Evolutionary conservation across 108 stramenopile genomes (phyloP).

Genomic region (Chaetoceros tenuissimus): DNA sequence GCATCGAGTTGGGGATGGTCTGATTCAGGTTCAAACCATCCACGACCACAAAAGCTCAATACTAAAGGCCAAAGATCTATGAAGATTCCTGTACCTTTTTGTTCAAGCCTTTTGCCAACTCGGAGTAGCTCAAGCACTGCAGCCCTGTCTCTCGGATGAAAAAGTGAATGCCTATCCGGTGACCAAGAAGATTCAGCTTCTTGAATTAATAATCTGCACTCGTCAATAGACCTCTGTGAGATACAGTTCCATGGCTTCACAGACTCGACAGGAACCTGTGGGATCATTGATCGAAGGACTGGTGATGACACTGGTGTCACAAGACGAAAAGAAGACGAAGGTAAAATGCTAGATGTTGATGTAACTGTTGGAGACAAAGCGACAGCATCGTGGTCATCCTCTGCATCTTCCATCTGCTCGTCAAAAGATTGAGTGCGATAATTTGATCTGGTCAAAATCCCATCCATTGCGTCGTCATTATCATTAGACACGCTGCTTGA

Average conservation of each 20-base stretch:
- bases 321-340: background rate
- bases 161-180: conserved; percentile 61
- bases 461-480: background rate
- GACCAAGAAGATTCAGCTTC: conserved; percentile 75
- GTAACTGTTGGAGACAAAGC: background rate
- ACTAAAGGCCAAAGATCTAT: conserved; percentile 74
- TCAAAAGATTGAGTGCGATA: background rate
- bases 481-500: background rate
- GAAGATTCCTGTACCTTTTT: conserved; percentile 55
- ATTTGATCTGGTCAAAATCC: background rate
- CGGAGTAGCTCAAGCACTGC: conserved; percentile 65
- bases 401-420: too few species aligned
- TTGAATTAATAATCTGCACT: conserved; percentile 56
- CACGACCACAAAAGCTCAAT: conserved; percentile 73
- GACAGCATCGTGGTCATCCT: too few species aligned
- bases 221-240: conserved; percentile 71
- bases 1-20: too few species aligned
- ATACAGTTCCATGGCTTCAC: conserved; percentile 88
- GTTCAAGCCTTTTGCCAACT: conserved; percentile 76
- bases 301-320: conserved; percentile 74
- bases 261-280: conserved; percentile 63
- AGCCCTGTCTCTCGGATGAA: conserved; percentile 63
- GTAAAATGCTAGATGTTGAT: background rate
- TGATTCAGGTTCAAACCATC: conserved; percentile 73
- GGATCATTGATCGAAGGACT: conserved; percentile 67